These are phyloP conservation scores for Massarina eburnea DNA, from an alignment of 2,329 filamentous ascomycete species.

Conservation along the genomic window DNA sequence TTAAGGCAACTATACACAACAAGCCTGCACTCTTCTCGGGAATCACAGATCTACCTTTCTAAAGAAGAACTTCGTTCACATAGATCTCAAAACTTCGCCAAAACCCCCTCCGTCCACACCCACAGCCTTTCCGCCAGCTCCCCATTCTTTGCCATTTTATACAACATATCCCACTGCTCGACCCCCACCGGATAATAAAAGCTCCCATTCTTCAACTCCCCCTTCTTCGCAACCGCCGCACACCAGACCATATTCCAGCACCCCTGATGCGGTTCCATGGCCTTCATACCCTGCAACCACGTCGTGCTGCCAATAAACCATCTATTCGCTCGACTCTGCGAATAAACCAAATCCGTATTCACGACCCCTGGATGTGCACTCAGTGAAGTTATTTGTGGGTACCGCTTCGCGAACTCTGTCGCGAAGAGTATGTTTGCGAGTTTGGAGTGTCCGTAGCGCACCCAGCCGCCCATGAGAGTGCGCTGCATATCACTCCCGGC, in stretches of 20 bases:
- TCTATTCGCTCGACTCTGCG: conserved; percentile 3
- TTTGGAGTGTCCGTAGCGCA: conserved; percentile 50
- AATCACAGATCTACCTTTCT: no score
- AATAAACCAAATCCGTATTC: conserved; percentile 9
- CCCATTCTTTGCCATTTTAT: conserved; percentile 7
- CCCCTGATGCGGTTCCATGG: conserved; percentile 18
- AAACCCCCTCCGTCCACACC: conserved; percentile 21
- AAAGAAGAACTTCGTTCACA: no score
- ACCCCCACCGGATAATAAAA: conserved; percentile 38
- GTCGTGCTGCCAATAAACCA: conserved; percentile 10
- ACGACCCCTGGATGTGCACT: conserved; percentile 50
- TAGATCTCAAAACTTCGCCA: conserved; percentile 4
- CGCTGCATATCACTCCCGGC: conserved; percentile 24
- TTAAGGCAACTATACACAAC: no score
- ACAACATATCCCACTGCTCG: conserved; percentile 1
- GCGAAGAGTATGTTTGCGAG: conserved; percentile 51
- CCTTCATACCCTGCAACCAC: conserved; percentile 3
- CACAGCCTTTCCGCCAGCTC: conserved; percentile 13
- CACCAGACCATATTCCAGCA: conserved; percentile 42
- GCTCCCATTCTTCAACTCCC: conserved; percentile 38
- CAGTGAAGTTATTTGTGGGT: conserved; percentile 44
- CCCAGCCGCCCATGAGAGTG: conserved; percentile 26
- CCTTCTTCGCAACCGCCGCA: conserved; percentile 23
- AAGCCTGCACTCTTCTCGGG: no score
- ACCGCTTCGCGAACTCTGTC: conserved; percentile 41